A percentile compares a stretch with the other conserved stretches of the same genome.
Evolutionary conservation across 2,329 filamentous ascomycete genomes (phyloP).

Genomic region (Microdochium nivale): DNA sequence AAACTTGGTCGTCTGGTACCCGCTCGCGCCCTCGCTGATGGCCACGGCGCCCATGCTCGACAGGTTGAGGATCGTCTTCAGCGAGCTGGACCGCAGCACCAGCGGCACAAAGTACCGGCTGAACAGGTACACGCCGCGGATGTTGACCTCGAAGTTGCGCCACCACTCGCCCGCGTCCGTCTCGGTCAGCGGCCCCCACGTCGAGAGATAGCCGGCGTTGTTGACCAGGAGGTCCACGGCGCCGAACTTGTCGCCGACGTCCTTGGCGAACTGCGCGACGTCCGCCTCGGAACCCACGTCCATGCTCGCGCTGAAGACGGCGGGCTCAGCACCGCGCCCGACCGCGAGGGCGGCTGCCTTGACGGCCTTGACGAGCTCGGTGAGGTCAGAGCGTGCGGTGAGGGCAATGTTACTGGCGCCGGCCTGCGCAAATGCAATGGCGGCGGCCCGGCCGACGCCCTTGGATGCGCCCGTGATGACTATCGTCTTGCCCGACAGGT

Average conservation of each 20-base stretch:
- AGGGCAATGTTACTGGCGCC: slow-evolving; percentile 36
- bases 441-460: slow-evolving; percentile 36
- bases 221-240: slow-evolving; percentile 24
- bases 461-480: slow-evolving; percentile 39
- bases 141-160: slow-evolving; percentile 8
- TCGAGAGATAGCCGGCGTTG: slow-evolving; percentile 25
- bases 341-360: slow-evolving; percentile 16
- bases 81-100: slow-evolving; percentile 5
- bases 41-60: slow-evolving; percentile 28
- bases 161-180: slow-evolving; percentile 6
- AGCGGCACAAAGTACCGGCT: slow-evolving; percentile 6
- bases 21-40: slow-evolving; percentile 19
- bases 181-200: slow-evolving; percentile 12
- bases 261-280: slow-evolving; percentile 14
- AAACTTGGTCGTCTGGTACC: slow-evolving; percentile 36
- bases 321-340: slow-evolving; percentile 7
- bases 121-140: slow-evolving; percentile 6
- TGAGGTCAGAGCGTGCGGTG: slow-evolving; percentile 34
- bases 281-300: slow-evolving; percentile 17
- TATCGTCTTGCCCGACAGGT: slow-evolving; percentile 11
- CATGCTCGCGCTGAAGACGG: slow-evolving; percentile 13
- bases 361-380: slow-evolving; percentile 22
- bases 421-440: slow-evolving; percentile 38
- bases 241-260: slow-evolving; percentile 5
- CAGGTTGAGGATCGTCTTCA: slow-evolving; percentile 29